phyloP scores from a whole-genome alignment of 2,329 filamentous ascomycete genomes.

The Lojkania enalia region DNA sequence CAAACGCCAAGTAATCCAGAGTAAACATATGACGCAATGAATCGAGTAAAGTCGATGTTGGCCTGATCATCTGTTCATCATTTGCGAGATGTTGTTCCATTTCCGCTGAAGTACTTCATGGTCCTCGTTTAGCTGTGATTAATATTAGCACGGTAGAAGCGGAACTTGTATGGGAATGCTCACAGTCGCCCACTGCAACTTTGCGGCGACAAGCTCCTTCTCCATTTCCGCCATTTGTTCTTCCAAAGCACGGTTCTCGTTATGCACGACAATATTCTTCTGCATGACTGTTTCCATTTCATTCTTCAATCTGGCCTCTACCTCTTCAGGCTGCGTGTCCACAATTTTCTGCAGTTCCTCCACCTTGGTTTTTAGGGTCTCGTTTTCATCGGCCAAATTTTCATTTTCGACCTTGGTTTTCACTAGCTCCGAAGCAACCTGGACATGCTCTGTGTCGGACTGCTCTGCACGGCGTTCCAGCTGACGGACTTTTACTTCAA shows the following conservation, averaged over 20 bases:
- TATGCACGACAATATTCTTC: conserved; percentile 88
- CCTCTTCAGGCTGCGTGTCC: conserved; percentile 84
- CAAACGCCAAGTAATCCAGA: conserved; percentile 17
- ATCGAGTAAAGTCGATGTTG: too few species aligned
- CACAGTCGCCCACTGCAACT: conserved; percentile 95
- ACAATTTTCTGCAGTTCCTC: conserved; percentile 83
- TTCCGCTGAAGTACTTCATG: conserved; percentile 54
- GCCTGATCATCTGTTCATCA: conserved; percentile 50
- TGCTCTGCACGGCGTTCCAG: conserved; percentile 88
- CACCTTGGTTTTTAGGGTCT: conserved; percentile 82
- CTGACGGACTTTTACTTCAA: conserved; percentile 76
- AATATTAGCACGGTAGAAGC: conserved; percentile 18
- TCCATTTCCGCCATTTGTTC: conserved; percentile 92
- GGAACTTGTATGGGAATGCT: conserved; percentile 40
- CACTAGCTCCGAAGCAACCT: conserved; percentile 87
- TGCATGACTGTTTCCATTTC: conserved; percentile 94
- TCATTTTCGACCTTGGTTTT: conserved; percentile 93
- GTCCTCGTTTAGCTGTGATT: conserved; percentile 50
- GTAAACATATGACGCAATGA: neutral
- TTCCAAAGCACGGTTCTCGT: conserved; percentile 85
- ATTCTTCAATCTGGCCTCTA: conserved; percentile 77
- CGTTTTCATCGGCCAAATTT: conserved; percentile 84
- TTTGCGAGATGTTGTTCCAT: conserved; percentile 51
- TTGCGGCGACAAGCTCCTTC: conserved; percentile 86
- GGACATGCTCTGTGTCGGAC: conserved; percentile 86